Base-by-base conservation (phyloP, 2,329 filamentous ascomycete genomes). In the Microdochium bolleyi region DNA sequence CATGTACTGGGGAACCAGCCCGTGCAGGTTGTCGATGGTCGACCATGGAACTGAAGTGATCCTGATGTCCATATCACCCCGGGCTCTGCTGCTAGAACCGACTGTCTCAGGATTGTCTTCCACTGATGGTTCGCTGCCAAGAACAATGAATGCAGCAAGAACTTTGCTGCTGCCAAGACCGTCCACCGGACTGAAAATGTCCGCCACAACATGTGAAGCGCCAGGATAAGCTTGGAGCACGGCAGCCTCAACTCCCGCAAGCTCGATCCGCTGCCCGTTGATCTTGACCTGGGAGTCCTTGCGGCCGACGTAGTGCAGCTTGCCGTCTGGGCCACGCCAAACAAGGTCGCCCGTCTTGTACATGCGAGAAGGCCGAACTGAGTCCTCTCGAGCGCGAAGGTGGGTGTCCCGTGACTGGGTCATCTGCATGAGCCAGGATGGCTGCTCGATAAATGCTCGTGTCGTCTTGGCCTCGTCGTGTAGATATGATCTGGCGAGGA, bases 151-250 rank as follows among this genome's bases (percentile, higher is more conserved):
- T 19, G 21, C 24, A 4, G 44, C 44, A 10, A 48, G 21, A 4
- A 24, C 9, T 19, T 19, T 21, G 5, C 22, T 25, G 21, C 14
- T 24, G 21, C 4, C 21, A 5, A 16, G 3, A 11, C 21, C 44
- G n/a, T 8, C 19, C 3, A 4, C 11, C 9, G 44, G 44, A 22
- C n/a, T 27, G 32, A 41, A 38, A 19, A 48, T 48, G 11, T 25
- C 21, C 16, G 44, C 44, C 44, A 24, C 44, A 10, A 25, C 44
- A 5, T 48, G 44, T 25, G 44, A 16, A 16, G 14, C 44, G 27
- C 32, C 14, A 5, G 34, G 5, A 21, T 51, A 38, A 21, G 22
- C 22, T 24, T 25, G 19, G 27, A 48, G 50, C n/a, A 61, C 50
- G 21, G 19, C 21, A 5, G 4, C 11, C 44, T 48, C 44, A 16